These are phyloP conservation scores for Phaffomyces antillensis DNA, from an alignment of 805 yeast species.

Conservation along the genomic window DNA sequence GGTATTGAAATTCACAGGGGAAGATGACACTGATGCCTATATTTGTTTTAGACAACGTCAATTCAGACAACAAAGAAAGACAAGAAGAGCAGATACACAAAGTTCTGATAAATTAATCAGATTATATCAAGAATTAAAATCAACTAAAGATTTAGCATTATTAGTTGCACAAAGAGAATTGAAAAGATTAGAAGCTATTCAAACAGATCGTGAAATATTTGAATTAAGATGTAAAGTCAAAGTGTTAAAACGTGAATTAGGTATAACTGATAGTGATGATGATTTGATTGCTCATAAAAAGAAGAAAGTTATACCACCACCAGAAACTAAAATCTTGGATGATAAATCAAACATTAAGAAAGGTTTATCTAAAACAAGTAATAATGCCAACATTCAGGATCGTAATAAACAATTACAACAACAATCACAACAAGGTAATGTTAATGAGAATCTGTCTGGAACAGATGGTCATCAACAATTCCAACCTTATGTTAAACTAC, in stretches of 20 bases:
- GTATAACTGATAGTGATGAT: constrained; percentile 79
- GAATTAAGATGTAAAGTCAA: constrained; percentile 67
- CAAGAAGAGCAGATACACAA: constrained; percentile 88
- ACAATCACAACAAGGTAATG: background rate
- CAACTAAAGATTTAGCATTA: constrained; percentile 63
- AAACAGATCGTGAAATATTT: constrained; percentile 61
- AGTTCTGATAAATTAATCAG: constrained; percentile 77
- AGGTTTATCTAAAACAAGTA: constrained; percentile 13
- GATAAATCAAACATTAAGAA: constrained; percentile 13
- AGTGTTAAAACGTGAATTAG: constrained; percentile 63
- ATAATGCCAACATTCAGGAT: constrained; percentile 15
- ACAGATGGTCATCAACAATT: constrained; percentile 23
- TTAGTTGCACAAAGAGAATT: constrained; percentile 71
- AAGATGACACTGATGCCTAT: constrained; percentile 92
- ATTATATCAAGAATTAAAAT: constrained; percentile 67
- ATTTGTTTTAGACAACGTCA: constrained; percentile 94
- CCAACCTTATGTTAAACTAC: constrained; percentile 81
- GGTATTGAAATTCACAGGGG: constrained; percentile 67
- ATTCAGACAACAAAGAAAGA: constrained; percentile 90
- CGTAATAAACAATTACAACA: constrained; percentile 3
- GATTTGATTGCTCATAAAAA: constrained; percentile 72
- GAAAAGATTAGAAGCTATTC: constrained; percentile 51
- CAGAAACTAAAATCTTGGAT: constrained; percentile 6
- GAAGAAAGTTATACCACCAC: constrained; percentile 35
- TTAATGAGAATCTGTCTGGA: constrained; percentile 14